Base-by-base conservation (phyloP, 2,329 filamentous ascomycete species). In the Cytospora piceicola region DNA sequence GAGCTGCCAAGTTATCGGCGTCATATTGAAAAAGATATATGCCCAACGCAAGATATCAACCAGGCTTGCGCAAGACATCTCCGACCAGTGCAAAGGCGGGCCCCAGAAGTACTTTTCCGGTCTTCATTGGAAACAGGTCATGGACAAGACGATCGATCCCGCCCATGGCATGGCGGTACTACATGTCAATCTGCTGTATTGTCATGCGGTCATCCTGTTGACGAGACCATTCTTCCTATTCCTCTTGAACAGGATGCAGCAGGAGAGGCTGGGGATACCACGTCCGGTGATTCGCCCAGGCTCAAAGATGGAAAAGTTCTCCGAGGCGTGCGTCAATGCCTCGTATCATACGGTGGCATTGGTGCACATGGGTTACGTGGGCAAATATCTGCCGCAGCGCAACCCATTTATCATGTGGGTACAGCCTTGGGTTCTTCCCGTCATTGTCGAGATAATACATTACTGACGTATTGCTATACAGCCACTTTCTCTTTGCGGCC, bases 201-300 rank as follows among this genome's bases (percentile, higher is more conserved):
- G 82, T 63, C 87, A 90, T 71, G 85, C 86, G 0, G 82, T 89
- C 52, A 82, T 90, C 30, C 78, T 90, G 0, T 79, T 90, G 1
- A 88, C 85, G 1, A 80, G 88, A 32, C 88, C 88, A 0, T 90
- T 90, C 72, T 87, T 90, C 65, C 75, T 89, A 17, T 85, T 83
- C 65, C 79, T 87, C 15, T 78, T 88, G 51, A 85, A 79, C 63
- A 76, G 77, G 71, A 71, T 74, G 2, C 73, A 75, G 42, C 72
- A 75, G 67, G 72, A 78, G 65, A 70, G 73, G 57, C 61, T 72
- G 61, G 70, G 77, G 64, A 63, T 72, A 59, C 68, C 67, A 54
- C 71, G 71, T 53, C 74, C 72, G 69, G 65, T 69, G 62, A 71
- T 74, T 60, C 74, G 71, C 30, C 64, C 72, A 2, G 74, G 72